Conservation (phyloP, 257 asterid species). For the Osmanthus fragrans region DNA sequence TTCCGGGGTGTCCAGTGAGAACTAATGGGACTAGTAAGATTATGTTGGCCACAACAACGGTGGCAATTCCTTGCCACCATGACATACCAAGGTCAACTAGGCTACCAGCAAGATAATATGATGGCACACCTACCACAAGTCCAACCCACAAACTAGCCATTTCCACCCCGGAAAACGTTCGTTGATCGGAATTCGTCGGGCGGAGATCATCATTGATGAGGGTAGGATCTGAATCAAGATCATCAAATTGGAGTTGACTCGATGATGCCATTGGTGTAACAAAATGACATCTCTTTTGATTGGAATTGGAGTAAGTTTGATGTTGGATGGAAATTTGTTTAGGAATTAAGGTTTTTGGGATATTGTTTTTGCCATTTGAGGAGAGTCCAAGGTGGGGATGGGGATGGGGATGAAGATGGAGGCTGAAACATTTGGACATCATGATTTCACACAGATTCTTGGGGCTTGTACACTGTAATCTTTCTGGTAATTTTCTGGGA, state of each 20-base stretch:
- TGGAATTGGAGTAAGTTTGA: not conserved
- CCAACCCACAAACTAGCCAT: slow-evolving; percentile 87
- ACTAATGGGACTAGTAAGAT: slow-evolving; percentile 56
- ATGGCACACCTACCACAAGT: slow-evolving; percentile 84
- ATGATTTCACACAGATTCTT: slow-evolving; percentile 35
- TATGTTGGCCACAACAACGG: slow-evolving; percentile 78
- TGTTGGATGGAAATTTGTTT: slow-evolving; percentile 7
- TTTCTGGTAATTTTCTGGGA: slow-evolving; percentile 15
- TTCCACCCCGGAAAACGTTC: slow-evolving; percentile 70
- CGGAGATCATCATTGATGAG: slow-evolving; percentile 76
- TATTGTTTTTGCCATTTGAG: slow-evolving; percentile 24
- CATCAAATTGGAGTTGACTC: slow-evolving; percentile 21
- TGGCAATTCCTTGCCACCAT: slow-evolving; percentile 97
- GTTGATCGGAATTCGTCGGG: slow-evolving; percentile 50
- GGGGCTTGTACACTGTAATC: slow-evolving; percentile 26
- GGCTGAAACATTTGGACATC: slow-evolving; percentile 48
- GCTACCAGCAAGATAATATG: slow-evolving; percentile 92
- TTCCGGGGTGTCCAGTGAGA: slow-evolving; percentile 84
- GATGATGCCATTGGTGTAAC: slow-evolving; percentile 44
- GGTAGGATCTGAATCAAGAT: slow-evolving; percentile 49
- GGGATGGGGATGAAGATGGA: slow-evolving; percentile 47
- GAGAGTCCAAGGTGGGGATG: slow-evolving; percentile 37
- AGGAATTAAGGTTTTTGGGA: slow-evolving; percentile 10
- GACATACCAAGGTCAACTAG: slow-evolving; percentile 94
- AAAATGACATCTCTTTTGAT: slow-evolving; percentile 12